Evolutionary conservation across 2,329 filamentous ascomycete species (phyloP).

Genomic region (Pseudonectria foliicola): DNA sequence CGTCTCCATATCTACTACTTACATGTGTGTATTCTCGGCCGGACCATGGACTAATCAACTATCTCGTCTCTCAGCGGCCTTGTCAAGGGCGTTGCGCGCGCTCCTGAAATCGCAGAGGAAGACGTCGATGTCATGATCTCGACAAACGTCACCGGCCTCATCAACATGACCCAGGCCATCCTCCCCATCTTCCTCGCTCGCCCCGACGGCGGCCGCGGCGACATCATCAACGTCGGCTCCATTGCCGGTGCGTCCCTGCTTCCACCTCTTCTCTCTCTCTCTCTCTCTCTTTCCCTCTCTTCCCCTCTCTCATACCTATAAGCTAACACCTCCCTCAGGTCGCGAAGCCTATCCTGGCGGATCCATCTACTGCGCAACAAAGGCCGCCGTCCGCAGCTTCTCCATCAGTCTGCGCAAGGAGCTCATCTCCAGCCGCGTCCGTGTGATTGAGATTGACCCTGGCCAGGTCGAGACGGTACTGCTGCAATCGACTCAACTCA

Average conservation of each 20-base stretch:
- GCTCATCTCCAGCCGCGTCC: constrained; percentile 70
- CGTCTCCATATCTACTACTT: neutral
- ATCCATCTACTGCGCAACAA: constrained; percentile 88
- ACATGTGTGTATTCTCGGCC: no score
- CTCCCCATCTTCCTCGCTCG: constrained; percentile 74
- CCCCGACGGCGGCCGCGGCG: constrained; percentile 69
- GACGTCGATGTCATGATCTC: constrained; percentile 84
- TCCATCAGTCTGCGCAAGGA: constrained; percentile 78
- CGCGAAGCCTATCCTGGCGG: constrained; percentile 79
- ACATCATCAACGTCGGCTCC: constrained; percentile 91
- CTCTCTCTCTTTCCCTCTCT: neutral
- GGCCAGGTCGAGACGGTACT: constrained; percentile 83
- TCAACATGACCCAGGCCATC: constrained; percentile 93
- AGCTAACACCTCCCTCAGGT: constrained; percentile 28
- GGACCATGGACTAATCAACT: constrained; percentile 6
- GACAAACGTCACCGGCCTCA: constrained; percentile 90
- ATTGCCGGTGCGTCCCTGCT: constrained; percentile 60
- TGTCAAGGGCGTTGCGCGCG: constrained; percentile 80
- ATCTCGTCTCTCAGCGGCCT: constrained; percentile 54
- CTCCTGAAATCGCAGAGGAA: constrained; percentile 71
- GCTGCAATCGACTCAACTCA: neutral
- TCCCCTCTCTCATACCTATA: neutral
- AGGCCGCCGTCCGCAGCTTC: constrained; percentile 80
- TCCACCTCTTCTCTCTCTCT: neutral
- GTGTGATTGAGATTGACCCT: constrained; percentile 83